phyloP scores from a whole-genome alignment of 345 rosid genomes.

The Populus alba region DNA sequence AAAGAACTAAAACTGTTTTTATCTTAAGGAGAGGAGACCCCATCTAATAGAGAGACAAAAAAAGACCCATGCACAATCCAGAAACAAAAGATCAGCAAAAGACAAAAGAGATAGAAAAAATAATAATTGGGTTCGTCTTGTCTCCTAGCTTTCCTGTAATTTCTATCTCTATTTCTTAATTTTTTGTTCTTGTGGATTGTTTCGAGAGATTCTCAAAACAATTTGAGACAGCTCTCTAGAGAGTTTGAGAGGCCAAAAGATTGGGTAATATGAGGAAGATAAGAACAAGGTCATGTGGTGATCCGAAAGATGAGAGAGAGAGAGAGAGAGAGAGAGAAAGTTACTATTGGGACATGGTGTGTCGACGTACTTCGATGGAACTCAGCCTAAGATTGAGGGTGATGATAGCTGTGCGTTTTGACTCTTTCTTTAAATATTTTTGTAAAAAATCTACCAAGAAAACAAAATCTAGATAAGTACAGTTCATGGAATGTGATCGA shows the following conservation, averaged over 20 bases:
- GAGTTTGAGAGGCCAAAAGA: background rate
- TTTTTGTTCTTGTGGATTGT: conserved; percentile 12
- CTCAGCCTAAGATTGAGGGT: conserved; percentile 8
- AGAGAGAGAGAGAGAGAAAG: conserved; percentile 4
- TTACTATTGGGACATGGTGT: conserved; percentile 6
- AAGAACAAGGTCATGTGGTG: conserved; percentile 59
- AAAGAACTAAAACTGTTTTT: background rate
- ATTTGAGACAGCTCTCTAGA: background rate
- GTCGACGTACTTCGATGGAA: background rate
- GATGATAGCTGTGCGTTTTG: background rate
- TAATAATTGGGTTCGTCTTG: conserved; percentile 8
- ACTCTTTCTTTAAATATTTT: background rate
- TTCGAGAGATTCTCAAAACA: conserved; percentile 21
- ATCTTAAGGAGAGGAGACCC: background rate
- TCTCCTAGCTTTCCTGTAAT: background rate
- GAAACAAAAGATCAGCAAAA: background rate
- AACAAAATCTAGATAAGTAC: background rate
- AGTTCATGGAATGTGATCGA: background rate
- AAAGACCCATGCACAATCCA: background rate
- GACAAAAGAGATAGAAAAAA: background rate
- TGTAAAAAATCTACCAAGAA: background rate
- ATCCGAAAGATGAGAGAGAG: conserved; percentile 48
- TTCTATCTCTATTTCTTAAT: background rate
- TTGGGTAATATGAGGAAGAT: conserved; percentile 12
- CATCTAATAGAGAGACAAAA: background rate